Conservation (phyloP, 2,329 filamentous ascomycete genomes). For the Fusarium tupiense region DNA sequence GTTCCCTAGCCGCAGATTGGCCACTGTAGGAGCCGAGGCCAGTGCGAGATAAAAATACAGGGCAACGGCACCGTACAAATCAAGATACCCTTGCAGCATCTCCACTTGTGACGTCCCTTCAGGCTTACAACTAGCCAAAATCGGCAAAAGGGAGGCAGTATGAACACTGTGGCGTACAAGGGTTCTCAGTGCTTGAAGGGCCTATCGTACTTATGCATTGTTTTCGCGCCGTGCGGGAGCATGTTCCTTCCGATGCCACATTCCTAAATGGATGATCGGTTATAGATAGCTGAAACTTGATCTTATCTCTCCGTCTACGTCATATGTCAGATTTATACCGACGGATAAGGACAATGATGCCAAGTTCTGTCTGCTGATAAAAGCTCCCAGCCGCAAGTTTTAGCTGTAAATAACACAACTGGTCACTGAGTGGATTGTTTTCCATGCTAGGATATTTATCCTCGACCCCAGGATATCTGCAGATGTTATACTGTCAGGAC, state of each 20-base stretch:
- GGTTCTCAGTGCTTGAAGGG: not conserved
- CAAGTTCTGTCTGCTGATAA: not conserved
- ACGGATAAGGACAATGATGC: not conserved
- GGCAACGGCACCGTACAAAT: not conserved
- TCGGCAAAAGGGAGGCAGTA: not conserved
- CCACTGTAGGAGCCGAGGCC: not conserved
- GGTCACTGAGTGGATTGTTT: no score
- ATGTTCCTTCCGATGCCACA: not conserved
- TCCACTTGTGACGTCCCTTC: not conserved
- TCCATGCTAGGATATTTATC: no score
- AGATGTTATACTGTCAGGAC: no score
- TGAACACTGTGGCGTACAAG: not conserved
- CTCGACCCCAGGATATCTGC: no score
- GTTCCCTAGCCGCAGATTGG: not conserved
- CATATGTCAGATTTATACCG: not conserved
- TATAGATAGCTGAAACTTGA: not conserved
- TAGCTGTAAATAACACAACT: not conserved
- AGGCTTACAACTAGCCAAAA: not conserved
- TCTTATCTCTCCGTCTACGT: not conserved
- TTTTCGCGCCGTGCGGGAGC: not conserved
- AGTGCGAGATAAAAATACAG: no score
- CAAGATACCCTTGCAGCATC: not conserved
- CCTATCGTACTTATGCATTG: not conserved
- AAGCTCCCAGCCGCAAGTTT: not conserved
- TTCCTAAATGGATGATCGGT: not conserved